These are phyloP conservation scores for Glycine tomentella DNA, from an alignment of 306 rosid species.

Conservation along the genomic window DNA sequence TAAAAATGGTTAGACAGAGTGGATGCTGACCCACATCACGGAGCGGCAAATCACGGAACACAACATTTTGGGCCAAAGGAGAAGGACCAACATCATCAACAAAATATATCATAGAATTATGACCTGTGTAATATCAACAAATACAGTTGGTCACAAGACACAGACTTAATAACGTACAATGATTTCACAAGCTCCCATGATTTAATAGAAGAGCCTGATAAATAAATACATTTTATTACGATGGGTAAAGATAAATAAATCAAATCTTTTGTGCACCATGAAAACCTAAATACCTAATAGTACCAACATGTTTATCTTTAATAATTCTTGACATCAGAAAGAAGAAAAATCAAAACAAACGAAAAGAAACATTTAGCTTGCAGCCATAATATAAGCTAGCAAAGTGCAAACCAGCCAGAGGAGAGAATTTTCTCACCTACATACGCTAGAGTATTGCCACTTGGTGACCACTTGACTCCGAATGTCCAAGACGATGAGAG, in stretches of 20 bases:
- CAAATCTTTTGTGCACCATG: background rate
- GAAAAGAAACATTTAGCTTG: constrained; percentile 21
- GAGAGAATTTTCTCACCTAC: constrained; percentile 73
- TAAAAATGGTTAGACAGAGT: constrained; percentile 55
- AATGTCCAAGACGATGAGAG: constrained; percentile 93
- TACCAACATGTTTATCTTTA: background rate
- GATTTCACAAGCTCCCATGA: background rate
- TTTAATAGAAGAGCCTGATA: background rate
- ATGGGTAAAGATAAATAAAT: background rate
- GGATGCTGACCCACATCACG: constrained; percentile 99
- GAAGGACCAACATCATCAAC: constrained; percentile 95
- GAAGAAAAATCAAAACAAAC: constrained; percentile 10
- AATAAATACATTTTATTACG: no score
- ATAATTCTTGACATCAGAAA: constrained; percentile 19
- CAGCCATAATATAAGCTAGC: constrained; percentile 27
- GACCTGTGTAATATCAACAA: constrained; percentile 69
- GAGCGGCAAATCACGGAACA: constrained; percentile 94
- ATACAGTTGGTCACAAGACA: constrained; percentile 41
- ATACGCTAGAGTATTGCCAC: constrained; percentile 93
- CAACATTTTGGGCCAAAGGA: constrained; percentile 90
- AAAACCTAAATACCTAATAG: background rate
- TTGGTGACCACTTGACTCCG: constrained; percentile 98
- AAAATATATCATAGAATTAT: constrained; percentile 91
- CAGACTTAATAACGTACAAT: constrained; percentile 19
- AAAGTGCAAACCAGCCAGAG: background rate